Percentiles rank a stretch among this genome's conserved stretches.
These are phyloP conservation scores for Aureobasidium namibiae DNA, from an alignment of 2,329 filamentous ascomycete species.

Conservation along the genomic window DNA sequence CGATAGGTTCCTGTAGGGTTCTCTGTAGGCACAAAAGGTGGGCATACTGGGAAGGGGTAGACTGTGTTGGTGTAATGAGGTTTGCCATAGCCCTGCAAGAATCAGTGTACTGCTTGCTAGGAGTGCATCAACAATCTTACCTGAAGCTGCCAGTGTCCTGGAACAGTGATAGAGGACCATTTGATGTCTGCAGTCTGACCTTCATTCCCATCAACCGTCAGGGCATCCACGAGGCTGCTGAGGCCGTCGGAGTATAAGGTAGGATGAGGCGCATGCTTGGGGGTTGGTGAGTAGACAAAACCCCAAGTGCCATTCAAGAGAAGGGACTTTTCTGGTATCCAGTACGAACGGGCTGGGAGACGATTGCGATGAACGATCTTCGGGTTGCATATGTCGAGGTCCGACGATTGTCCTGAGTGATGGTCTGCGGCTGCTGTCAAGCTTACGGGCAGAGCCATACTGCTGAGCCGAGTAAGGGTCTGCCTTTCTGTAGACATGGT, in stretches of 20 bases:
- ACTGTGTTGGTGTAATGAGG: slow-evolving; percentile 63
- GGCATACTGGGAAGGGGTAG: slow-evolving; percentile 57
- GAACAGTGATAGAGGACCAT: slow-evolving; percentile 8
- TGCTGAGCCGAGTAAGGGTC: neutral
- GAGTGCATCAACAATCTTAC: slow-evolving; percentile 23
- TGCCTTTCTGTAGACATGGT: neutral
- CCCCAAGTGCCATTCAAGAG: slow-evolving; percentile 49
- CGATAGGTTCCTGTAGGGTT: slow-evolving; percentile 60
- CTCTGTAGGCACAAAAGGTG: slow-evolving; percentile 53
- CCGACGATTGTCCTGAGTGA: neutral
- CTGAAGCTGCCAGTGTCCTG: slow-evolving; percentile 23
- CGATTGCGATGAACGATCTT: slow-evolving; percentile 19
- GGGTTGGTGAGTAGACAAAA: slow-evolving; percentile 44
- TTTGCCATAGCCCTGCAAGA: slow-evolving; percentile 58
- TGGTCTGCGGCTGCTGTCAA: slow-evolving; percentile 4
- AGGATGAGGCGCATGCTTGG: slow-evolving; percentile 39
- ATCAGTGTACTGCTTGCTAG: slow-evolving; percentile 47
- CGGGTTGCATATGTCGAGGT: slow-evolving; percentile 10
- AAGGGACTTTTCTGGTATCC: slow-evolving; percentile 17
- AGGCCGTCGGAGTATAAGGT: slow-evolving; percentile 12
- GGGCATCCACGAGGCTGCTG: neutral
- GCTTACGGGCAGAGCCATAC: neutral
- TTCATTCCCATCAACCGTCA: neutral
- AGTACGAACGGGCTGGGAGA: slow-evolving; percentile 11
- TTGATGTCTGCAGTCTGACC: neutral